Conservation (phyloP, 75 land plant species). For the Picea glauca region DNA sequence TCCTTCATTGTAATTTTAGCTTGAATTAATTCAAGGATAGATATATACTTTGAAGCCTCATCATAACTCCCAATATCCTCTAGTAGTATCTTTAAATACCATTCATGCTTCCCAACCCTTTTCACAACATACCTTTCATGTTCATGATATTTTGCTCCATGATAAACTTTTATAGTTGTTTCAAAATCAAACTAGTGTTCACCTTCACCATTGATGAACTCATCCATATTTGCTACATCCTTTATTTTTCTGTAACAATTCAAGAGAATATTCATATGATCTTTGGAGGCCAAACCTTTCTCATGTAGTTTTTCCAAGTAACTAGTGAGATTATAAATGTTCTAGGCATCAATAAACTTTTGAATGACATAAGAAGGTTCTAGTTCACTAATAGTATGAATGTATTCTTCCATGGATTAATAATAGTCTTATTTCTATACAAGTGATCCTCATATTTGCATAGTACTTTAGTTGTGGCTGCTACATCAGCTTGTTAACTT, state of each 20-base stretch:
- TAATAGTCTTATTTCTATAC: conserved; percentile 90
- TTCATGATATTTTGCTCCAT: conserved; percentile 93
- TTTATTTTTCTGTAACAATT: conserved; percentile 96
- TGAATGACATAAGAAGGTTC: conserved; percentile 98
- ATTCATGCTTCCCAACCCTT: conserved; percentile 34
- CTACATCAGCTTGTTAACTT: conserved; percentile 95
- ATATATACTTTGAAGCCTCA: conserved; percentile 75
- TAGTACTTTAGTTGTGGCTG: conserved; percentile 91
- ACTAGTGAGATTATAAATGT: conserved; percentile 87
- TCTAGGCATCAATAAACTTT: conserved; percentile 95
- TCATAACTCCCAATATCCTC: conserved; percentile 80
- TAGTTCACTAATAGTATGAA: conserved; percentile 88
- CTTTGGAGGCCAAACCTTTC: conserved; percentile 89
- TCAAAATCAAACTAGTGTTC: conserved; percentile 93
- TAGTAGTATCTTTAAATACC: conserved; percentile 22
- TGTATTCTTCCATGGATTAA: conserved; percentile 94
- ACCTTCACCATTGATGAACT: conserved; percentile 82
- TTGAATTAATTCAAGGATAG: conserved; percentile 65
- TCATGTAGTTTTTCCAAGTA: conserved; percentile 96
- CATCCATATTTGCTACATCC: conserved; percentile 82
- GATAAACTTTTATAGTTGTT: conserved; percentile 88
- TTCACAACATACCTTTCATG: conserved; percentile 95
- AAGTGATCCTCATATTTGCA: conserved; percentile 98
- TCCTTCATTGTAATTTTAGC: conserved; percentile 74
- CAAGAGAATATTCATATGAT: conserved; percentile 89